phyloP scores from a whole-genome alignment of 1,284 basidiomycete genomes.

The Phellopilus nigrolimitatus region DNA sequence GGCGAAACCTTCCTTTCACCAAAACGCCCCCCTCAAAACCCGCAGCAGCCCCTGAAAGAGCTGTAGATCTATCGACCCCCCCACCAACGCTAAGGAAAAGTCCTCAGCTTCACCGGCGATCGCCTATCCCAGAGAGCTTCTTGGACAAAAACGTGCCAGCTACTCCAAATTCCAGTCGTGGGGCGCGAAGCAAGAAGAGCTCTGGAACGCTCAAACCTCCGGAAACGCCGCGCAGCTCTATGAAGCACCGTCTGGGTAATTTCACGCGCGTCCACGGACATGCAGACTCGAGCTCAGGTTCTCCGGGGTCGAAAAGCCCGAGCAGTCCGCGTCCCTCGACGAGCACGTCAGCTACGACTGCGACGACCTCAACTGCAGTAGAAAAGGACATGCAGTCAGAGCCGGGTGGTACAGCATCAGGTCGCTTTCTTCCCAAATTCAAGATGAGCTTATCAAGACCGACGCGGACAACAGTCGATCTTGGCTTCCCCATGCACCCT shows the following conservation, averaged over 20 bases:
- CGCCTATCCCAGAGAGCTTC: constrained; percentile 17
- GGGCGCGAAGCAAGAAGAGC: constrained; percentile 13
- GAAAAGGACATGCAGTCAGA: constrained; percentile 13
- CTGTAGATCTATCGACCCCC: constrained; percentile 14
- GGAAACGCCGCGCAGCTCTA: constrained; percentile 9
- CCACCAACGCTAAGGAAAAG: constrained; percentile 5
- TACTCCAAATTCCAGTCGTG: neutral
- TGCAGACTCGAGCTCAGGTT: neutral
- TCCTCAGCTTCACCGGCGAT: constrained; percentile 10
- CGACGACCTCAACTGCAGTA: constrained; percentile 17
- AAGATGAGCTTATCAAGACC: constrained; percentile 11
- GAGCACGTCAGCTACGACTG: constrained; percentile 13
- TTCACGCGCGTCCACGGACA: constrained; percentile 7
- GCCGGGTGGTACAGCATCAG: neutral
- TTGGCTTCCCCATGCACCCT: constrained; percentile 10
- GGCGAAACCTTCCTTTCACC: constrained; percentile 17
- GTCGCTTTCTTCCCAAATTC: constrained; percentile 12
- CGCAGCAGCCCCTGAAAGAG: constrained; percentile 1
- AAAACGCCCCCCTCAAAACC: constrained; percentile 10
- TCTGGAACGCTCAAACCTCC: constrained; percentile 7
- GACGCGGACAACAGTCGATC: neutral
- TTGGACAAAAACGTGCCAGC: neutral
- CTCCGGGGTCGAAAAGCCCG: constrained; percentile 8
- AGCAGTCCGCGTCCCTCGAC: constrained; percentile 17
- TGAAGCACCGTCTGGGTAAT: constrained; percentile 12